phyloP scores from a whole-genome alignment of 331 rosid genomes.

The Quercus phellos region DNA sequence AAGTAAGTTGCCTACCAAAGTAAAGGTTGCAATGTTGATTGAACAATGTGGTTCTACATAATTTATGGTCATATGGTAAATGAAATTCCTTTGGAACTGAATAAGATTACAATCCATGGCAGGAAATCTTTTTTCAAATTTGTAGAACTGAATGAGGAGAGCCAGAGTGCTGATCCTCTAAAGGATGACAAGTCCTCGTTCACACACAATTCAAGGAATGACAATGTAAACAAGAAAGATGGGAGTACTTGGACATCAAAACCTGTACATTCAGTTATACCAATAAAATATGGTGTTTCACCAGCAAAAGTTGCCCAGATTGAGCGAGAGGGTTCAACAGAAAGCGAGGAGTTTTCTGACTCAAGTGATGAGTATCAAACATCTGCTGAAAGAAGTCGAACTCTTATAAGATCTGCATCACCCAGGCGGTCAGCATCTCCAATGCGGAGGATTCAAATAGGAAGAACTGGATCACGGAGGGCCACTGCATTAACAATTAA shows the following conservation, averaged over 20 bases:
- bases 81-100: not conserved
- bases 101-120: constrained; percentile 25
- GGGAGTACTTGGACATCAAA: constrained; percentile 36
- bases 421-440: constrained; percentile 97
- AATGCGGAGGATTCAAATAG: constrained; percentile 90
- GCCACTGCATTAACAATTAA: constrained; percentile 85
- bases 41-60: not conserved
- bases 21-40: constrained; percentile 1
- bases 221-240: constrained; percentile 27
- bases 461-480: constrained; percentile 82
- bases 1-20: constrained; percentile 45
- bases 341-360: constrained; percentile 65
- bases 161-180: constrained; percentile 20
- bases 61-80: not conserved
- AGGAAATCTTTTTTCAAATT: constrained; percentile 55
- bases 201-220: constrained; percentile 23
- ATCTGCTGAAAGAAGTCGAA: constrained; percentile 83
- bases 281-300: constrained; percentile 81
- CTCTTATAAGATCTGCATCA: constrained; percentile 58
- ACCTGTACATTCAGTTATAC: constrained; percentile 33
- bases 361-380: constrained; percentile 62
- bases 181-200: constrained; percentile 31
- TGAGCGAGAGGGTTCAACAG: constrained; percentile 72
- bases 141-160: constrained; percentile 43
- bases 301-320: constrained; percentile 87